Evolutionary conservation across 176 grass and related monocot species (phyloP).

Genomic region (Thinopyrum elongatum): DNA sequence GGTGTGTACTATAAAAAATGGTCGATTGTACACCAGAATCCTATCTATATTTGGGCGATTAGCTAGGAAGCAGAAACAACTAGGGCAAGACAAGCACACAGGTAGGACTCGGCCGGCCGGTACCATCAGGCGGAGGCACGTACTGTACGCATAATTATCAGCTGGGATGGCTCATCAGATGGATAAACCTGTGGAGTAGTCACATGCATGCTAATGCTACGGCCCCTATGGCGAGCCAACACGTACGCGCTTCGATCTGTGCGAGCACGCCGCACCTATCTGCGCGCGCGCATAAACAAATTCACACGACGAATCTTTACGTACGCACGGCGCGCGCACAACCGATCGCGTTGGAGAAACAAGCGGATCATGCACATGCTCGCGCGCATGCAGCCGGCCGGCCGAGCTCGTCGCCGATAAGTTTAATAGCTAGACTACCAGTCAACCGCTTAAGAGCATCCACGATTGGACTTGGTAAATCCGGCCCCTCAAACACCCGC

Average conservation of each 20-base stretch:
- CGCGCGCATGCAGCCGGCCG: neutral
- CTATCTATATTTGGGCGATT: neutral
- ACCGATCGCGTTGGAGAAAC: neutral
- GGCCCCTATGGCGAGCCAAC: neutral
- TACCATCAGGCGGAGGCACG: neutral
- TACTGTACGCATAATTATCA: neutral
- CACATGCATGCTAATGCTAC: neutral
- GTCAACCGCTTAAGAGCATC: too few species aligned
- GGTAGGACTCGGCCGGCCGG: neutral
- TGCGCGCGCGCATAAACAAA: neutral
- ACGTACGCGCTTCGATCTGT: neutral
- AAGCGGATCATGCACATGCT: neutral
- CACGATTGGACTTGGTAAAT: too few species aligned
- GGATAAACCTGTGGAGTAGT: neutral
- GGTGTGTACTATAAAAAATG: neutral
- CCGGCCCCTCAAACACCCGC: too few species aligned
- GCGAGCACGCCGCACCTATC: neutral
- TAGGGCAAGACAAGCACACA: neutral
- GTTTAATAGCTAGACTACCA: neutral
- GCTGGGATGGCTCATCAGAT: neutral
- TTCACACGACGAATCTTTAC: neutral
- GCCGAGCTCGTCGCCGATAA: neutral
- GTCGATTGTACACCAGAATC: neutral
- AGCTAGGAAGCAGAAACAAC: neutral
- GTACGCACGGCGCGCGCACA: neutral